Evolutionary conservation across 1,139 yeast species (phyloP), one percentile per base, ranked within the genome.

Genomic region (Pneumocystis murina): DNA sequence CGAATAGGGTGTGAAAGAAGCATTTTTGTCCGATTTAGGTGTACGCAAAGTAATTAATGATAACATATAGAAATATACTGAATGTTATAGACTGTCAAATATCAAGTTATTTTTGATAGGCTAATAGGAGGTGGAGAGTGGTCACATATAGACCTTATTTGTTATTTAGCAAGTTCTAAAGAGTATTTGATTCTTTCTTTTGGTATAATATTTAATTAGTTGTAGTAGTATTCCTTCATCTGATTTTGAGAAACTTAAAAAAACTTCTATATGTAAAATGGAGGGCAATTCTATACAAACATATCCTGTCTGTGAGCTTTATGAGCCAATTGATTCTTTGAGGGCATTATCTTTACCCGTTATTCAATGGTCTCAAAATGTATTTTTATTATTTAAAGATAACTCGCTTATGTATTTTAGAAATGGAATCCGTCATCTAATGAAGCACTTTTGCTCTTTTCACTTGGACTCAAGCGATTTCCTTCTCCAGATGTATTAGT

Each of bases 31-130:
- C 16, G 69, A 68, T 14, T 63, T 76, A 4, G 78, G 78, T 0
- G 69, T 76, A 35, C 72, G 79, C 40, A 75, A 48, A n/a, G 55
- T 48, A 48, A 3, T 48, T 24, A 4, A 20, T 48, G 30, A 24
- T 48, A n/a, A 24, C 14, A 48, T 24, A n/a, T 48, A 20, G 33
- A 24, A 48, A 20, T 20, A 8, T 48, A 24, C 14, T 48, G 24
- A 48, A 48, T 48, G 10, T 24, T 24, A 10, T 24, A 73, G 66
- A 75, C 79, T 1, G 75, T 76, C 14, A 78, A 76, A 63, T 73
- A 76, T 71, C 71, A 71, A n/a, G 71, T 74, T 64, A 78, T 77
- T 10, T 68, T 76, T 63, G 70, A 74, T 39, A 70, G 73, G 10
- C 65, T 77, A 20, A 72, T 74, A 58, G 70, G 72, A 0, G 70